phyloP scores from a whole-genome alignment of 768 basidiomycete species.

The Boletus fagicola region DNA sequence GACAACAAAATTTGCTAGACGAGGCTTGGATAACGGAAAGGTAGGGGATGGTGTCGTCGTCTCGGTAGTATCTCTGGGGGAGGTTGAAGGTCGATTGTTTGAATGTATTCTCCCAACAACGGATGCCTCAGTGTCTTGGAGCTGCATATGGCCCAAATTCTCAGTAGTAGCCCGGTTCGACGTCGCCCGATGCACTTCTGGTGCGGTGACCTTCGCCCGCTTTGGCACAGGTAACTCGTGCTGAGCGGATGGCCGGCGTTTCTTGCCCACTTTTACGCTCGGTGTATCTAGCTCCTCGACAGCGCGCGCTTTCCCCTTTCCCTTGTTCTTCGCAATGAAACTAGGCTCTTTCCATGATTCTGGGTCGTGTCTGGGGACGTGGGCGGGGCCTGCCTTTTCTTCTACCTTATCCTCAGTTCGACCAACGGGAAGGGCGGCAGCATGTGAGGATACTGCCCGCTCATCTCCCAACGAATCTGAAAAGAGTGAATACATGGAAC shows the following conservation, averaged over 20 bases:
- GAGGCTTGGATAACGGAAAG: conserved; percentile 9
- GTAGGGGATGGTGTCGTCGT: not conserved
- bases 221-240: conserved; percentile 16
- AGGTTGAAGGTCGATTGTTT: not conserved
- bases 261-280: conserved; percentile 5
- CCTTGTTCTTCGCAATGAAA: conserved; percentile 26
- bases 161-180: not conserved
- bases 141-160: not conserved
- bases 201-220: conserved; percentile 4
- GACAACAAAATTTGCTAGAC: conserved; percentile 22
- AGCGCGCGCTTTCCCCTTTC: conserved; percentile 18
- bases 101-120: not conserved
- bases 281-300: conserved; percentile 4
- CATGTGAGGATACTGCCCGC: not conserved
- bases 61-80: not conserved
- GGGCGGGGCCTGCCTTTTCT: not conserved
- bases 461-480: conserved; percentile 14
- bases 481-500: conserved; percentile 29
- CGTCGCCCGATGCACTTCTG: not conserved
- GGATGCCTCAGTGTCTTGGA: not conserved
- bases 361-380: conserved; percentile 23
- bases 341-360: conserved; percentile 34
- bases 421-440: not conserved
- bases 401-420: not conserved
- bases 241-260: conserved; percentile 13